Percentiles rank a stretch among this genome's conserved stretches.
These are phyloP conservation scores for Diaporthe aspalathi DNA, from an alignment of 2,329 filamentous ascomycete species.

Conservation along the genomic window DNA sequence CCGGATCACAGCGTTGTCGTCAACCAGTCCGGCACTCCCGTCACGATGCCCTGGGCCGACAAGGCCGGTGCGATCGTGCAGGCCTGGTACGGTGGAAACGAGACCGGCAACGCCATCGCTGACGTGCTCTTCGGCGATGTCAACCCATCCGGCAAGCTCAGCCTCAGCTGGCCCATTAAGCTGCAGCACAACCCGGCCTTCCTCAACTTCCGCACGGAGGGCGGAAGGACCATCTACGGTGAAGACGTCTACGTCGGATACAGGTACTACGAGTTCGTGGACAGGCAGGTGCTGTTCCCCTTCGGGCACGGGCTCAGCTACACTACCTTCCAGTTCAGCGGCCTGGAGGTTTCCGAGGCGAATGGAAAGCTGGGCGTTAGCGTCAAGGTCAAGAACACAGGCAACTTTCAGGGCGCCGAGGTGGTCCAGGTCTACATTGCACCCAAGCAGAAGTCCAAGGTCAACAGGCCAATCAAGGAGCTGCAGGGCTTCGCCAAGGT, in stretches of 20 bases:
- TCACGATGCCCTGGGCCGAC: conserved; percentile 76
- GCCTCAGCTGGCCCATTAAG: conserved; percentile 71
- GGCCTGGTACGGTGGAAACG: conserved; percentile 90
- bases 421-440: conserved; percentile 69
- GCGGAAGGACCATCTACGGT: conserved; percentile 74
- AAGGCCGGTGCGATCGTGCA: conserved; percentile 72
- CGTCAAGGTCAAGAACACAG: conserved; percentile 71
- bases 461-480: conserved; percentile 70
- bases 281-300: conserved; percentile 44
- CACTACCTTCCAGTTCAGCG: conserved; percentile 54
- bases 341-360: conserved; percentile 58
- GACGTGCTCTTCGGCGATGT: conserved; percentile 80
- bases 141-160: conserved; percentile 77
- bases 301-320: conserved; percentile 47
- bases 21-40: conserved; percentile 81
- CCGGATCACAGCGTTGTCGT: conserved; percentile 75
- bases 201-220: conserved; percentile 73
- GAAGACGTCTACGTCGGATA: conserved; percentile 82
- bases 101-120: conserved; percentile 83
- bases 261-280: conserved; percentile 73
- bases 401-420: conserved; percentile 63
- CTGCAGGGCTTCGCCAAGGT: conserved; percentile 76
- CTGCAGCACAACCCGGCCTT: conserved; percentile 76
- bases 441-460: conserved; percentile 62
- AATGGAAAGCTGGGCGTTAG: conserved; percentile 62